These are phyloP conservation scores for Rhynchospora pubera DNA, from an alignment of 176 grass and related monocot genomes.

Conservation along the genomic window DNA sequence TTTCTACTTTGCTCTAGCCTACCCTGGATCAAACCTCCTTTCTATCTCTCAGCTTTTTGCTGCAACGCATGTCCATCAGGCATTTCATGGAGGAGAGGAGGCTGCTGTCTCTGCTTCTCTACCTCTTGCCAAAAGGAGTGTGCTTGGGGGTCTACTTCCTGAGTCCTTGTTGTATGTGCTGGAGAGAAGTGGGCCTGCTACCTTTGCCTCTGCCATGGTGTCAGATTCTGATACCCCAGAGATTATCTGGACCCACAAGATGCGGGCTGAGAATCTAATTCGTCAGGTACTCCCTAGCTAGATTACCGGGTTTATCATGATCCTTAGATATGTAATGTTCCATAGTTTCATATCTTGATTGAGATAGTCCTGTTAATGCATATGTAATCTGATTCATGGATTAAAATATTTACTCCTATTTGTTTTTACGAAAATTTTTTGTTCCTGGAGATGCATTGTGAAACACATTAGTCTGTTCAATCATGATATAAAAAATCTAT, in stretches of 20 bases:
- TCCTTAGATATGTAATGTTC: not conserved
- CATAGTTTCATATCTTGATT: not conserved
- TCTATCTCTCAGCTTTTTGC: slow-evolving; percentile 87
- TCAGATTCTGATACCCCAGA: slow-evolving; percentile 99
- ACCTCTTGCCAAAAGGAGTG: slow-evolving; percentile 90
- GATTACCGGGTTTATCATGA: not conserved
- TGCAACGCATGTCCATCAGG: slow-evolving; percentile 88
- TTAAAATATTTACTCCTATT: slow-evolving; percentile 16
- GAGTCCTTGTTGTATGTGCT: slow-evolving; percentile 95
- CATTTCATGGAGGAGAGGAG: slow-evolving; percentile 99
- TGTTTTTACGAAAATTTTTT: not conserved
- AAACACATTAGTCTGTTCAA: not conserved
- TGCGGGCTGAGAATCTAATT: slow-evolving; percentile 96
- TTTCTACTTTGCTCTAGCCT: slow-evolving; percentile 89
- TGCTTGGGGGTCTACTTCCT: slow-evolving; percentile 84
- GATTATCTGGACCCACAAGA: slow-evolving; percentile 99
- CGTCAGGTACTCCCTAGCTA: slow-evolving; percentile 47
- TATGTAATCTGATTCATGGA: slow-evolving; percentile 11
- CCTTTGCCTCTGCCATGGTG: slow-evolving; percentile 87
- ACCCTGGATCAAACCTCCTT: slow-evolving; percentile 93
- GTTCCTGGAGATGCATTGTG: not conserved
- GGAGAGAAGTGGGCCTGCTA: slow-evolving; percentile 77
- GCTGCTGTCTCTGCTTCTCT: slow-evolving; percentile 85
- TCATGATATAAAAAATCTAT: not conserved
- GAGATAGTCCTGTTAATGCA: slow-evolving; percentile 6